phyloP scores from a whole-genome alignment of 1,284 basidiomycete species.

The Caloboletus firmus region DNA sequence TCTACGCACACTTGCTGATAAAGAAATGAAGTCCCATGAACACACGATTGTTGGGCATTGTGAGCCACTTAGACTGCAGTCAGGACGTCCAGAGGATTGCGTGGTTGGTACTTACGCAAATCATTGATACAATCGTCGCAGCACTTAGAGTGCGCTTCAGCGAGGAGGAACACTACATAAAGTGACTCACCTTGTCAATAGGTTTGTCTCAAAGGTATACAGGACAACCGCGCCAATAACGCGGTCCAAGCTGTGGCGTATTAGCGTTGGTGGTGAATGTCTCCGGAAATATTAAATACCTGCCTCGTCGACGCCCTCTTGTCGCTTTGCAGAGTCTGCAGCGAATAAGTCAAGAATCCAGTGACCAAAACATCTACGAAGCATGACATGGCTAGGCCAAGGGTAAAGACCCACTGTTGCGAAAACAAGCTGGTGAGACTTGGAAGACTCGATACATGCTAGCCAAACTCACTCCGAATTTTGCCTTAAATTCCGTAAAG shows the following conservation, averaged over 20 bases:
- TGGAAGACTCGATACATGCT: neutral
- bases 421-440: neutral
- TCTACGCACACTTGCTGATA: constrained; percentile 46
- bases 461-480: constrained; percentile 24
- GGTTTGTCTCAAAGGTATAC: constrained; percentile 54
- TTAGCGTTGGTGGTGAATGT: neutral
- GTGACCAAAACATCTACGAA: constrained; percentile 51
- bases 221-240: constrained; percentile 49
- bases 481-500: constrained; percentile 24
- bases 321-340: constrained; percentile 40
- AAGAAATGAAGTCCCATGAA: constrained; percentile 54
- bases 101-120: constrained; percentile 42
- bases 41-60: constrained; percentile 48
- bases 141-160: constrained; percentile 31
- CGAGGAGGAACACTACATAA: neutral
- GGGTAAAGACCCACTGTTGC: constrained; percentile 50
- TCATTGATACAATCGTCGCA: constrained; percentile 47
- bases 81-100: constrained; percentile 18
- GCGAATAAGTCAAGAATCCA: constrained; percentile 43
- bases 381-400: constrained; percentile 49
- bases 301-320: constrained; percentile 34
- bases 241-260: constrained; percentile 42
- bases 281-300: neutral
- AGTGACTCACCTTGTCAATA: constrained; percentile 45
- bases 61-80: constrained; percentile 43